A percentile compares a stretch with the other conserved stretches of the same genome.
Conservation (phyloP, 345 rosid species). For the Murraya koenigii region DNA sequence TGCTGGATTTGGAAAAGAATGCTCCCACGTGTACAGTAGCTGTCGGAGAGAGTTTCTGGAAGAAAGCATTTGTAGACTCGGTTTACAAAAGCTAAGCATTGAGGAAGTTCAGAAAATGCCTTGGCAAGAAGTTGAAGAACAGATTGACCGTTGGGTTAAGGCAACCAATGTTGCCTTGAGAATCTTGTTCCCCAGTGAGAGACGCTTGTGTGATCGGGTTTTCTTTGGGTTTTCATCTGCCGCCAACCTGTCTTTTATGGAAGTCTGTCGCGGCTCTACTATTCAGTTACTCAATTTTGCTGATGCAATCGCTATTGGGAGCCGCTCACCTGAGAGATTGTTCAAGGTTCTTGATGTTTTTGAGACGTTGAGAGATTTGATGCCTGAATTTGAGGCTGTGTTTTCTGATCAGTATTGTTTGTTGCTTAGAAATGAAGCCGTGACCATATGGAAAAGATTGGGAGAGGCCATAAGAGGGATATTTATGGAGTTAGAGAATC, state of each 20-base stretch:
- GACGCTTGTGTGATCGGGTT: slow-evolving; percentile 87
- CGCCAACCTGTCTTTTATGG: slow-evolving; percentile 87
- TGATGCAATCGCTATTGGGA: slow-evolving; percentile 66
- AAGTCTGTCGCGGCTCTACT: slow-evolving; percentile 79
- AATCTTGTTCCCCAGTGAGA: slow-evolving; percentile 88
- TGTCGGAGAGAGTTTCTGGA: slow-evolving; percentile 79
- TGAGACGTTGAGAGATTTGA: slow-evolving; percentile 73
- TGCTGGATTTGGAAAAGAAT: slow-evolving; percentile 70
- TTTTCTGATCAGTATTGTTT: slow-evolving; percentile 76
- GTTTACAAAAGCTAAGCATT: slow-evolving; percentile 66
- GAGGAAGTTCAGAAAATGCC: slow-evolving; percentile 79
- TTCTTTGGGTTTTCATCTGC: slow-evolving; percentile 66
- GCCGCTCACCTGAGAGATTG: slow-evolving; percentile 81
- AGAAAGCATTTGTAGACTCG: slow-evolving; percentile 75
- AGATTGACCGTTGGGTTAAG: slow-evolving; percentile 88
- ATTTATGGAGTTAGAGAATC: slow-evolving; percentile 91
- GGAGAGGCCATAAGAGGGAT: slow-evolving; percentile 80
- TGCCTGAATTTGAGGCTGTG: slow-evolving; percentile 69
- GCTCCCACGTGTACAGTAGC: slow-evolving; percentile 74
- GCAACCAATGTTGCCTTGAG: slow-evolving; percentile 67
- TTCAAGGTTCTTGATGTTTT: slow-evolving; percentile 84
- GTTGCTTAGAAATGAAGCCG: slow-evolving; percentile 69
- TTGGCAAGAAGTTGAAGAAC: slow-evolving; percentile 79
- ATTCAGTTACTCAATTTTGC: slow-evolving; percentile 77
- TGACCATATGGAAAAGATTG: slow-evolving; percentile 69